Evolutionary conservation across 306 rosid genomes (phyloP), one percentile per base, ranked within the genome.

Genomic region (Lablab purpureus): DNA sequence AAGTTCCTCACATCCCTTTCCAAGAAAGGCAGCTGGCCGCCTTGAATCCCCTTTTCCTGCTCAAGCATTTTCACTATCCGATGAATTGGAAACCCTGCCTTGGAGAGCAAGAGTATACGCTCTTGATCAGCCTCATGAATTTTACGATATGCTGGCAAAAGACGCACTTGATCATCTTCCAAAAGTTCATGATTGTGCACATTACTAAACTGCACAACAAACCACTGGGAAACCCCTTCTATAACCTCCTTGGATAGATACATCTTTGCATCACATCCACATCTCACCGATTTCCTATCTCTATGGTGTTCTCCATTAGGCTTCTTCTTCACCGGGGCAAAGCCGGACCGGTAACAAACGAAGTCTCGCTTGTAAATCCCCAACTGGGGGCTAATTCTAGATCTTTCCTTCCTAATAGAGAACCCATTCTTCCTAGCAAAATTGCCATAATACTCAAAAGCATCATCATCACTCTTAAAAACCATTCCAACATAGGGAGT

Each of bases 181-280:
- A 95, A 76, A 82, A 95, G 93, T 23, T 93, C 99, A 15, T 95
- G 99, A 81, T 95, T 95, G 71, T 95, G 99, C 9, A 95, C 84
- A 82, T 91, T 91, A 81, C 97, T 91, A 66, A 95, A 95, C 68
- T 95, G 98, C 80, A 91, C 96, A 76, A 91, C 97, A 85, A 91
- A 85, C 99, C 99, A 95, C 27, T 91, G 96, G 4, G 93, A 85
- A 89, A 84, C 91, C 49, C 98, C 98, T 30, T 91, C 96, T 32
- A 86, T 88, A 10, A 95, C 83, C 89, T 95, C 98, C 91, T 93
- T 93, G 2, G 97, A 91, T 75, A 95, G 71, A 77, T 93, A 91
- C 99, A 95, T 90, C 78, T 95, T 95, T 32, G 97, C 97, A 89
- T 95, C 98, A 43, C 99, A 95, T 67, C 98, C 99, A 70, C 99